Conservation (phyloP, 805 yeast genomes). For the Torulaspora gathmanii region DNA sequence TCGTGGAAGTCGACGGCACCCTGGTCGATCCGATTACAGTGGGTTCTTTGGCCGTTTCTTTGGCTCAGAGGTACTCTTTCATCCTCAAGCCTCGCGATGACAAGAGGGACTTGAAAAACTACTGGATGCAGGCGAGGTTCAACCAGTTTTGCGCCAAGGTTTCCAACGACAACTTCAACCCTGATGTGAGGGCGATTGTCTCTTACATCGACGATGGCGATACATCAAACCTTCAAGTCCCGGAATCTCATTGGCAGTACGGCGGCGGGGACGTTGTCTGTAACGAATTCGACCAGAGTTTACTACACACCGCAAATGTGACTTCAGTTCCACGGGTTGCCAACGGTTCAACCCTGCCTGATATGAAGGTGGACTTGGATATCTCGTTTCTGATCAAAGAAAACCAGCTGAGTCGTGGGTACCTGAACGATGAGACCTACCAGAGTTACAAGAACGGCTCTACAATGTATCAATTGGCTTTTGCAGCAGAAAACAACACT, state of each 20-base stretch:
- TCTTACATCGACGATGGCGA: constrained; percentile 22
- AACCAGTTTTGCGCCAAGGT: constrained; percentile 37
- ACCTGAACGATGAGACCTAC: constrained; percentile 27
- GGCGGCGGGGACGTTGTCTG: constrained; percentile 26
- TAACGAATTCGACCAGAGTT: constrained; percentile 26
- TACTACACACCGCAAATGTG: constrained; percentile 20
- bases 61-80: constrained; percentile 67
- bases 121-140: constrained; percentile 40
- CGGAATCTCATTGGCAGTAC: constrained; percentile 14
- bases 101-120: constrained; percentile 41
- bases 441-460: constrained; percentile 19
- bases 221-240: constrained; percentile 6
- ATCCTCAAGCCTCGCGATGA: constrained; percentile 47
- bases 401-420: constrained; percentile 25
- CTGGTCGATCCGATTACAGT: constrained; percentile 44
- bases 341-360: constrained; percentile 19
- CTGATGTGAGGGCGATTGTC: constrained; percentile 35
- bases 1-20: constrained; percentile 53
- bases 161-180: constrained; percentile 34
- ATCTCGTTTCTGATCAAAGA: constrained; percentile 28
- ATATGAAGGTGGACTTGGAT: constrained; percentile 19
- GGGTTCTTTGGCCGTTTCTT: constrained; percentile 45
- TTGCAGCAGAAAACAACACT: constrained; percentile 9
- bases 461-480: constrained; percentile 15
- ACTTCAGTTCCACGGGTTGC: constrained; percentile 20